These are phyloP conservation scores for Dendrobium huoshanense DNA, from an alignment of 106 monocot species.

Conservation along the genomic window DNA sequence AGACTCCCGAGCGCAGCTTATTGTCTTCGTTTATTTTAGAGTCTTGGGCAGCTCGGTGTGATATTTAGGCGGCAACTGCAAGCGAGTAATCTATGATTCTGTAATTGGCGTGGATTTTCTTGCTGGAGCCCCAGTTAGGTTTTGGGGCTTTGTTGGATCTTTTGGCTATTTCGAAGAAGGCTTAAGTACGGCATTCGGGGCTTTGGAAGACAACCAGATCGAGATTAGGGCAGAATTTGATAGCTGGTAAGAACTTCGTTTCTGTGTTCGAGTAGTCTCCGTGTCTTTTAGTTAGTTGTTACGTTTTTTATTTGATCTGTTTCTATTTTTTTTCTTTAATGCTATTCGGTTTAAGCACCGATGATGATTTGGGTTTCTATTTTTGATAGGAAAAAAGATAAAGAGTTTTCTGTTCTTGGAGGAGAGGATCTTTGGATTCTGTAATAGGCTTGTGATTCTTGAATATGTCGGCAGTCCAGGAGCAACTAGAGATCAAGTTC, in stretches of 20 bases:
- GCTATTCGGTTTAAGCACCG: background rate
- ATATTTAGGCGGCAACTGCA: background rate
- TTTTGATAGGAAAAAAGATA: background rate
- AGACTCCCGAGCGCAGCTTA: background rate
- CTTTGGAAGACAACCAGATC: background rate
- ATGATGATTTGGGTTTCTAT: background rate
- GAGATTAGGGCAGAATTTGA: conserved; percentile 4
- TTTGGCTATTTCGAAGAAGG: background rate
- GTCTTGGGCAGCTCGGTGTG: background rate
- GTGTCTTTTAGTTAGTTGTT: background rate
- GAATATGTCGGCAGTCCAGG: conserved; percentile 49
- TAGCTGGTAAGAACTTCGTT: background rate
- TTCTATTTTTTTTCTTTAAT: background rate
- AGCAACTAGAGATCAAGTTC: conserved; percentile 62
- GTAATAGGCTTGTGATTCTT: conserved; percentile 5
- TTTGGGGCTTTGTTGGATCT: background rate
- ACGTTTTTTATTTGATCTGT: background rate
- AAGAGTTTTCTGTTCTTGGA: background rate
- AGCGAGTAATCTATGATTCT: background rate
- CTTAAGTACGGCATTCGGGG: background rate
- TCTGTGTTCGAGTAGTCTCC: background rate
- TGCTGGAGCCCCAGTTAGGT: background rate
- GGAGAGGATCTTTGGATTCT: background rate
- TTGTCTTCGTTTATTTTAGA: background rate
- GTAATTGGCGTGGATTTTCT: background rate